phyloP scores from a whole-genome alignment of 257 asterid species.

The Handroanthus guayacan region DNA sequence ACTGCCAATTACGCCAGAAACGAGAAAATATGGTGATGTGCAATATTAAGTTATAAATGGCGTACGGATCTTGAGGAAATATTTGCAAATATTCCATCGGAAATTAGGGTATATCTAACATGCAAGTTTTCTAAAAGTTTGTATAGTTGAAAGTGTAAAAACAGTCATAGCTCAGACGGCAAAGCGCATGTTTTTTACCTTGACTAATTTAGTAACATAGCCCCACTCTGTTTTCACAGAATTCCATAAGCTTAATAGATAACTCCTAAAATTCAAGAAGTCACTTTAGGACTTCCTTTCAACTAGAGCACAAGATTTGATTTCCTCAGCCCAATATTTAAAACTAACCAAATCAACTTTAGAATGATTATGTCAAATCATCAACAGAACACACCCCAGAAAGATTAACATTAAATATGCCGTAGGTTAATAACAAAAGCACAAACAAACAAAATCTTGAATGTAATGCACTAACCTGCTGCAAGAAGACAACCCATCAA shows the following conservation, averaged over 20 bases:
- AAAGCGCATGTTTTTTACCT: background rate
- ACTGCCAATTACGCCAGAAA: too few species aligned
- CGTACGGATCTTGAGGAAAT: too few species aligned
- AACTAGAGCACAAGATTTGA: background rate
- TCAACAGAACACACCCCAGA: slow-evolving; percentile 22
- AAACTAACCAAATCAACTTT: background rate
- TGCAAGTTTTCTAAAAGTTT: too few species aligned
- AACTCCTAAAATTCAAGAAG: background rate
- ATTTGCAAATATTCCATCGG: too few species aligned
- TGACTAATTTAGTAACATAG: background rate
- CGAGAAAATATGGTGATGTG: too few species aligned
- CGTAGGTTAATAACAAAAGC: background rate
- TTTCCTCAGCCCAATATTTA: background rate
- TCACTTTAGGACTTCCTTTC: background rate
- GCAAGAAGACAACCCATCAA: slow-evolving; percentile 73
- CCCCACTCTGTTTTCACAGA: background rate
- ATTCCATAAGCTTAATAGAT: background rate
- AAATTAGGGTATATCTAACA: too few species aligned
- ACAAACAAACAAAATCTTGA: background rate
- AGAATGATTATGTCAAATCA: background rate
- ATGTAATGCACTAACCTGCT: slow-evolving; percentile 52
- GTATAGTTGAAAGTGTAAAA: too few species aligned
- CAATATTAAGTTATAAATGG: too few species aligned
- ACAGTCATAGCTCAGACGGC: too few species aligned
- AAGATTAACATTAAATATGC: background rate